Conservation (phyloP, 2,329 filamentous ascomycete species). For the Chalara sp. region DNA sequence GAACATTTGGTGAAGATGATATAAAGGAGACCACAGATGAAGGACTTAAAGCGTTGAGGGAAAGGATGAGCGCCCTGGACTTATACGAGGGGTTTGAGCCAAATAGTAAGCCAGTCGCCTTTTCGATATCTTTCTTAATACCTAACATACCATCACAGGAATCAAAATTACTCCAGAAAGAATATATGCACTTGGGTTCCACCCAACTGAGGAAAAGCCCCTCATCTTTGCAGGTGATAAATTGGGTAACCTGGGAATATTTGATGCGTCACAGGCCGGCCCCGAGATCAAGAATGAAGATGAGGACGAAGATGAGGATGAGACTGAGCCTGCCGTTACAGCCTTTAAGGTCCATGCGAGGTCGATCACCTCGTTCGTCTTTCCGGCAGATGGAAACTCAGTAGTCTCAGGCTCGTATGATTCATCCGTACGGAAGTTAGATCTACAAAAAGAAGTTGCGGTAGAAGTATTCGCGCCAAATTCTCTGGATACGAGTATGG, state of each 20-base stretch:
- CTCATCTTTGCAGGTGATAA: constrained; percentile 94
- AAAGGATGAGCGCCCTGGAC: constrained; percentile 69
- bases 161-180: constrained; percentile 89
- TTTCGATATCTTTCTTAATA: not conserved
- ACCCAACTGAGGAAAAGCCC: constrained; percentile 79
- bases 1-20: constrained; percentile 83
- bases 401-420: constrained; percentile 89
- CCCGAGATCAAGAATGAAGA: constrained; percentile 51
- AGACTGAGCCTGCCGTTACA: constrained; percentile 70
- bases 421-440: constrained; percentile 80
- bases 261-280: constrained; percentile 73
- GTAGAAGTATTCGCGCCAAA: constrained; percentile 74
- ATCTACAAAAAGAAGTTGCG: constrained; percentile 73
- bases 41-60: constrained; percentile 63
- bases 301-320: constrained; percentile 58
- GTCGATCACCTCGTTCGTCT: constrained; percentile 80
- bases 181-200: constrained; percentile 81
- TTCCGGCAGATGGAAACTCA: constrained; percentile 65
- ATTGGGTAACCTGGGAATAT: constrained; percentile 81
- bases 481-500: constrained; percentile 63
- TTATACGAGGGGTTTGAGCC: constrained; percentile 82
- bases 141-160: constrained; percentile 38
- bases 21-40: constrained; percentile 73
- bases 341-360: constrained; percentile 86
- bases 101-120: constrained; percentile 48